A percentile compares a stretch with the other conserved stretches of the same genome.
phyloP scores from a whole-genome alignment of 192 early-diverging fungal genomes.

The Ambispora gerdemannii region DNA sequence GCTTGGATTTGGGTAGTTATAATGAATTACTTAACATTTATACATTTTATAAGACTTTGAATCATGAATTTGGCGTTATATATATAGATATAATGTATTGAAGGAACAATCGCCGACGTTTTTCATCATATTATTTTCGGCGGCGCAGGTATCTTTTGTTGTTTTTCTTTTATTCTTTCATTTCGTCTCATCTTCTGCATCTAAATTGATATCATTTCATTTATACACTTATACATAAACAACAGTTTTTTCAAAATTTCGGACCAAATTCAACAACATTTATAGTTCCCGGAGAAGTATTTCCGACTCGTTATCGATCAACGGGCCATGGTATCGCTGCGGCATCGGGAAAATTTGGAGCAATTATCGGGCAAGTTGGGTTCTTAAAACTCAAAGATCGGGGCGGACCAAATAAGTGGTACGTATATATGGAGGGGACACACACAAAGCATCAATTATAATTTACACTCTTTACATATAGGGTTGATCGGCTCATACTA shows the following conservation, averaged over 20 bases:
- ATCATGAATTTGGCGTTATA: too few species aligned
- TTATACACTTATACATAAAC: constrained; percentile 60
- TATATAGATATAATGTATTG: too few species aligned
- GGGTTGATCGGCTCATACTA: too few species aligned
- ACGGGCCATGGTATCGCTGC: constrained; percentile 81
- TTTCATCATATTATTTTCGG: constrained; percentile 34
- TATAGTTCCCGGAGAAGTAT: constrained; percentile 78
- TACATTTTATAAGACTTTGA: too few species aligned
- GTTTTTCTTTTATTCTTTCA: not conserved
- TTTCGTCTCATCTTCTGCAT: not conserved
- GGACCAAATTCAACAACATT: constrained; percentile 94
- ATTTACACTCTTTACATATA: too few species aligned
- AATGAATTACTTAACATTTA: too few species aligned
- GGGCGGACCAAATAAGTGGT: constrained; percentile 65
- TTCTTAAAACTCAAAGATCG: constrained; percentile 69
- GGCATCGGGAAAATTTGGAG: constrained; percentile 75
- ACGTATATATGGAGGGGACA: too few species aligned
- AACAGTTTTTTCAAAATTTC: constrained; percentile 88
- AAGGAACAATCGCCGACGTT: constrained; percentile 50
- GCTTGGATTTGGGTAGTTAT: constrained; percentile 71
- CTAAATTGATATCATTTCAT: constrained; percentile 20
- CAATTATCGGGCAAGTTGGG: constrained; percentile 70
- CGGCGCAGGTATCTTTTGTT: constrained; percentile 5
- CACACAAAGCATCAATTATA: too few species aligned
- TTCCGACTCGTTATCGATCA: constrained; percentile 78